These are phyloP conservation scores for Pyropia yezoensis DNA, from an alignment of 23 red algal species.

Conservation along the genomic window DNA sequence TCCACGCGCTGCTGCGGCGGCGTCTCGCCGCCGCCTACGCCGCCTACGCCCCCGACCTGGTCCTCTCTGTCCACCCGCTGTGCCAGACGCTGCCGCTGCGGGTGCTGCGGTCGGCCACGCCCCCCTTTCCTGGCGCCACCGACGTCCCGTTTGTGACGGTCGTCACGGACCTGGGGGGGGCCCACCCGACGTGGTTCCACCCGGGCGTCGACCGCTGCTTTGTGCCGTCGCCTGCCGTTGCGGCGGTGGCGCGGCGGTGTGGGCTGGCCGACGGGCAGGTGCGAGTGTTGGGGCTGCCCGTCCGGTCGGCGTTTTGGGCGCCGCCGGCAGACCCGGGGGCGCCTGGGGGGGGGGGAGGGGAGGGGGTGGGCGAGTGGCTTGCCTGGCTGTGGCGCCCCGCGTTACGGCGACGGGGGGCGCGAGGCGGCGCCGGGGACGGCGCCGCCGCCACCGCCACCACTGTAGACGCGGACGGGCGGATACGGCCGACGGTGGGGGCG, in stretches of 20 bases:
- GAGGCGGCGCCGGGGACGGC: too few relatives aligned
- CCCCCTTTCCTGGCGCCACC: slow-evolving; percentile 1
- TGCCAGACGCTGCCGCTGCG: slow-evolving; percentile 61
- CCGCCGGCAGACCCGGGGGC: too few relatives aligned
- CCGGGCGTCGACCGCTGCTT: slow-evolving; percentile 53
- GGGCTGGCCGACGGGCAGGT: slow-evolving; percentile 26
- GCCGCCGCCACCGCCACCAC: not conserved
- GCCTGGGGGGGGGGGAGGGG: too few relatives aligned
- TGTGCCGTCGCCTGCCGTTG: slow-evolving; percentile 46
- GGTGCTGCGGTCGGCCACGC: slow-evolving; percentile 22
- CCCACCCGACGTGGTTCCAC: slow-evolving; percentile 76
- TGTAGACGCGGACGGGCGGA: too few relatives aligned
- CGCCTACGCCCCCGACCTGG: slow-evolving; percentile 25
- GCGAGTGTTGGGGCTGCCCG: slow-evolving; percentile 43
- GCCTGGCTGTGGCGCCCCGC: not conserved
- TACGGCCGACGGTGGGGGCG: not conserved
- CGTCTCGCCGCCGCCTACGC: slow-evolving; percentile 25
- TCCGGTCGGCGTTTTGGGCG: slow-evolving; percentile 48
- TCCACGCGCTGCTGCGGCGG: slow-evolving; percentile 26
- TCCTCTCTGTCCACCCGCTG: slow-evolving; percentile 74
- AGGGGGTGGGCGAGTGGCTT: too few relatives aligned
- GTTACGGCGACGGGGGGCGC: not conserved
- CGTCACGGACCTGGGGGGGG: slow-evolving; percentile 67
- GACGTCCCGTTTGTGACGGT: slow-evolving; percentile 68
- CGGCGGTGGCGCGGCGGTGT: slow-evolving; percentile 26